Evolutionary conservation across 768 basidiomycete genomes (phyloP).

Genomic region (Termitomyces sp.): DNA sequence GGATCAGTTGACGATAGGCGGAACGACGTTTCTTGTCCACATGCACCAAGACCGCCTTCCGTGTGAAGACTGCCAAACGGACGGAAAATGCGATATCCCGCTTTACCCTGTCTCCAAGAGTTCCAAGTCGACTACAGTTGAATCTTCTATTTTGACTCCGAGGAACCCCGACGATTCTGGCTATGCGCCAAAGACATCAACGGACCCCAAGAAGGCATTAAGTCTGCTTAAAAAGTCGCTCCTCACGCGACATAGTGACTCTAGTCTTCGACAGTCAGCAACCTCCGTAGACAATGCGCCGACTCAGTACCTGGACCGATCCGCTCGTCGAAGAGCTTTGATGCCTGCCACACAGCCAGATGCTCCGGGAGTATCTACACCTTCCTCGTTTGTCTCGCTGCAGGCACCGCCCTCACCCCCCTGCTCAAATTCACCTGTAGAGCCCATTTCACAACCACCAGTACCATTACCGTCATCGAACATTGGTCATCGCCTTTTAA

Average conservation of each 20-base stretch:
- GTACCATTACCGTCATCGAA: conserved; percentile 53
- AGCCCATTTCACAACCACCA: conserved; percentile 37
- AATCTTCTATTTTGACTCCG: conserved; percentile 22
- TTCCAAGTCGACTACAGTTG: conserved; percentile 19
- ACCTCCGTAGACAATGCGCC: conserved; percentile 10
- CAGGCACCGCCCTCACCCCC: conserved; percentile 10
- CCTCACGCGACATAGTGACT: conserved; percentile 44
- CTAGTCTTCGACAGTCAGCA: conserved; percentile 15
- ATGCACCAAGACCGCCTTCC: conserved; percentile 61
- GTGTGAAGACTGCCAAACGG: conserved; percentile 57
- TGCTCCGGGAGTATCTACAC: conserved; percentile 43
- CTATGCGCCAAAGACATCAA: conserved; percentile 22
- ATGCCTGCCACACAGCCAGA: conserved; percentile 49
- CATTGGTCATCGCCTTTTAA: conserved; percentile 63
- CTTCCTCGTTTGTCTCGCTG: conserved; percentile 9
- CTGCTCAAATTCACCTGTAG: conserved; percentile 21
- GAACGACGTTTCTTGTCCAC: conserved; percentile 68
- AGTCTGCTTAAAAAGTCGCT: conserved; percentile 61
- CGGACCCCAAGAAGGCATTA: conserved; percentile 64
- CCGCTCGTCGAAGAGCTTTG: conserved; percentile 64
- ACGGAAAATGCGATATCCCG: conserved; percentile 54
- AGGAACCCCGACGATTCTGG: conserved; percentile 23
- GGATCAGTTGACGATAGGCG: conserved; percentile 65
- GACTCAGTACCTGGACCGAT: conserved; percentile 58
- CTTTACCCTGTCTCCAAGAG: conserved; percentile 39